A percentile compares a stretch with the other conserved stretches of the same genome.
Conservation (phyloP, 1,139 yeast genomes). For the Zygotorulaspora mrakii region DNA sequence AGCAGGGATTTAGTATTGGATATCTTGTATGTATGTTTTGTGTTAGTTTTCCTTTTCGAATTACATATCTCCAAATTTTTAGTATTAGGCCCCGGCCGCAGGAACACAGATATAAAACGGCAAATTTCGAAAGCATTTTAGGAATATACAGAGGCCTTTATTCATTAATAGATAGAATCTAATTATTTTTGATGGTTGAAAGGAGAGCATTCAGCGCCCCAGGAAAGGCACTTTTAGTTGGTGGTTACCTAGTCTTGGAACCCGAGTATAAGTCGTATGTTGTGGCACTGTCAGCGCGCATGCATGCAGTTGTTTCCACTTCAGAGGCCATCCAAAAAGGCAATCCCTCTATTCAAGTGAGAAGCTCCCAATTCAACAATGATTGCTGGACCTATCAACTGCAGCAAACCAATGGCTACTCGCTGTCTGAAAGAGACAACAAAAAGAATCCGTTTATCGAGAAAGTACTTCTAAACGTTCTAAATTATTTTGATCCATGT, state of each 20-base stretch:
- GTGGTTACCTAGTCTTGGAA: conserved; percentile 88
- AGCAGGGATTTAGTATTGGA: too few species aligned
- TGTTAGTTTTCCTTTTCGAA: too few species aligned
- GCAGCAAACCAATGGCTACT: conserved; percentile 14
- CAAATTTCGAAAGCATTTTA: neutral
- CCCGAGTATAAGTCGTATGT: conserved; percentile 74
- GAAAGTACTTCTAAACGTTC: conserved; percentile 54
- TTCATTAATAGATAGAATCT: neutral
- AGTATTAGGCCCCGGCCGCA: too few species aligned
- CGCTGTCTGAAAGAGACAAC: conserved; percentile 36
- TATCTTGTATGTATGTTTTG: too few species aligned
- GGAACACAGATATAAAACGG: too few species aligned
- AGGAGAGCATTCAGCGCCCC: conserved; percentile 71
- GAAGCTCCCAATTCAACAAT: conserved; percentile 74
- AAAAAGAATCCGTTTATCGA: conserved; percentile 70
- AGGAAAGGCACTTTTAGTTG: conserved; percentile 90
- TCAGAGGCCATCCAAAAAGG: conserved; percentile 17
- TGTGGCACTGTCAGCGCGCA: conserved; percentile 82
- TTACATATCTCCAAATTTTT: too few species aligned
- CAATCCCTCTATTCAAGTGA: conserved; percentile 42
- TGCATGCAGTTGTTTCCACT: conserved; percentile 64
- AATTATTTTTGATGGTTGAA: conserved; percentile 6
- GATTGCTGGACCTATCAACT: conserved; percentile 66
- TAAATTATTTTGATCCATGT: conserved; percentile 47
- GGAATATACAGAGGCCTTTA: neutral